These are phyloP conservation scores for Setaria viridis DNA, from an alignment of 202 grass and related monocot species.

Conservation along the genomic window DNA sequence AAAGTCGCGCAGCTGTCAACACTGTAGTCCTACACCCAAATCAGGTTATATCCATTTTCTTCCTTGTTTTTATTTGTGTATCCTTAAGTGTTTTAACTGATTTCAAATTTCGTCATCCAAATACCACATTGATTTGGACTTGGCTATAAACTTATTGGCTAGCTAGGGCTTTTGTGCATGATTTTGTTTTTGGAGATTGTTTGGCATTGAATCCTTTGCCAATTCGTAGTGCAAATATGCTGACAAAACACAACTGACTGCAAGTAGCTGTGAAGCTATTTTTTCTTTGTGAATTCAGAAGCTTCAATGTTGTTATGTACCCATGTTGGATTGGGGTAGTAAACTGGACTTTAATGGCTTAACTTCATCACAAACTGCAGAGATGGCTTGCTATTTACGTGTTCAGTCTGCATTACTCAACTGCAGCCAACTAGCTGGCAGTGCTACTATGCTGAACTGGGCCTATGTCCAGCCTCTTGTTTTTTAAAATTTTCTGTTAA, in stretches of 20 bases:
- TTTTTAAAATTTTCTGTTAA: neutral
- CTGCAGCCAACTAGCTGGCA: neutral
- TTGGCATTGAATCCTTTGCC: conserved; percentile 18
- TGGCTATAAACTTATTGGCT: conserved; percentile 18
- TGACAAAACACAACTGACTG: neutral
- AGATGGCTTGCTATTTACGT: neutral
- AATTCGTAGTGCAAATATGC: neutral
- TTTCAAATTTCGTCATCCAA: conserved; percentile 6
- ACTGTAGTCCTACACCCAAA: conserved; percentile 96
- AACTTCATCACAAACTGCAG: neutral
- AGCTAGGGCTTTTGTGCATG: conserved; percentile 19
- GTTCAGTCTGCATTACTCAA: neutral
- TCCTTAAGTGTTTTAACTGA: neutral
- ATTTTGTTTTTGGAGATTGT: conserved; percentile 22
- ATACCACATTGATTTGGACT: conserved; percentile 1
- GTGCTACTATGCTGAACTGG: neutral
- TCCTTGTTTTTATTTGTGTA: neutral
- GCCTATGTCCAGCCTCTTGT: neutral
- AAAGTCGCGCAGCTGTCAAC: conserved; percentile 94
- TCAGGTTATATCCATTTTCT: conserved; percentile 62
- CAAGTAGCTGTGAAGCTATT: neutral
- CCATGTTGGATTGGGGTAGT: neutral
- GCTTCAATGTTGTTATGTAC: neutral
- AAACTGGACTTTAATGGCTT: neutral
- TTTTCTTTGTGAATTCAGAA: conserved; percentile 2